Conservation (phyloP, 306 rosid genomes). For the Potentilla sterilis region DNA sequence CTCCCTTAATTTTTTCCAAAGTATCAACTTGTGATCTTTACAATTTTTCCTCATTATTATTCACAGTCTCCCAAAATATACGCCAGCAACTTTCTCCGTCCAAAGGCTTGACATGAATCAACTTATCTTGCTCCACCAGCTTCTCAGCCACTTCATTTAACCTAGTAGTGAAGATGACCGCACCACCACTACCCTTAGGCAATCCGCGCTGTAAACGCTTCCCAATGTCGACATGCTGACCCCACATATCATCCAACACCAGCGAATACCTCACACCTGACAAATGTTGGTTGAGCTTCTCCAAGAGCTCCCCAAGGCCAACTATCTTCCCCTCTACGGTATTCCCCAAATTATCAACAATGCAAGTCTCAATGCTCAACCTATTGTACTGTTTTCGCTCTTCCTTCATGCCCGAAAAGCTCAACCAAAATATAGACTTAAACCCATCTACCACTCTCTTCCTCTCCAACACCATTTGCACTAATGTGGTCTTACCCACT, state of each 20-base stretch:
- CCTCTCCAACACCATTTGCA: background rate
- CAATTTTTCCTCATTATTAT: background rate
- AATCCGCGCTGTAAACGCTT: background rate
- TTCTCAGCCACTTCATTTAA: background rate
- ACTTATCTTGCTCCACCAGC: background rate
- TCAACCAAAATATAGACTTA: background rate
- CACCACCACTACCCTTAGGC: background rate
- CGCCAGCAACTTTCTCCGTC: background rate
- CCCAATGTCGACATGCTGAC: background rate
- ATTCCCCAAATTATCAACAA: background rate
- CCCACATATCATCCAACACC: constrained; percentile 6
- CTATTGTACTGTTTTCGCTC: background rate
- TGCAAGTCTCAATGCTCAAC: background rate
- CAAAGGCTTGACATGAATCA: constrained; percentile 1
- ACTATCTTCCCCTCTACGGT: background rate
- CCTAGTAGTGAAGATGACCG: constrained; percentile 3
- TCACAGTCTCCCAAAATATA: background rate
- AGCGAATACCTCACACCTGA: background rate
- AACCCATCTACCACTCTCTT: background rate
- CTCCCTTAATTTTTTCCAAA: background rate
- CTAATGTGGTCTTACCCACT: constrained; percentile 7
- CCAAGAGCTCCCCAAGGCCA: background rate
- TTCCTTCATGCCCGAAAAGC: background rate
- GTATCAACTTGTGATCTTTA: background rate
- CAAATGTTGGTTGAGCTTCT: background rate